These are phyloP conservation scores for Macrophomina phaseolina DNA, from an alignment of 2,329 filamentous ascomycete genomes.

Conservation along the genomic window DNA sequence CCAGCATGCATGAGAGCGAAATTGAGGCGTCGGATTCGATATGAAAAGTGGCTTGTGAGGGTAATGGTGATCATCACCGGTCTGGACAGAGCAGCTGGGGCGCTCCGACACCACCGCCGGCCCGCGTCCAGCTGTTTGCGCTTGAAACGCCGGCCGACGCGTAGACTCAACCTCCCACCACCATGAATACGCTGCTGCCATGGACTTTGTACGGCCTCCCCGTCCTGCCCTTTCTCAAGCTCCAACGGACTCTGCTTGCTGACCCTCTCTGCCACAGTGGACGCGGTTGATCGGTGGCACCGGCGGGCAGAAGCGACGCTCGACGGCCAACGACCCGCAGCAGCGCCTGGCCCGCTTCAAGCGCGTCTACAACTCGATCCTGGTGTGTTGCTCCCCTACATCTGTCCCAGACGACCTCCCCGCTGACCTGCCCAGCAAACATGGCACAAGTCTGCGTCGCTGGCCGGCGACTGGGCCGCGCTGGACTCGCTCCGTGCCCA, in stretches of 20 bases:
- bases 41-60: background rate
- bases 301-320: conserved; percentile 56
- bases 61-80: conserved; percentile 9
- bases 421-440: conserved; percentile 54
- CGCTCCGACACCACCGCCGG: conserved; percentile 21
- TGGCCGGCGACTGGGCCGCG: conserved; percentile 58
- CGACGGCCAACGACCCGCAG: conserved; percentile 60
- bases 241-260: conserved; percentile 23
- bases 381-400: conserved; percentile 46
- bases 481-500: conserved; percentile 57
- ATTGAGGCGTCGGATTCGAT: background rate
- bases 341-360: conserved; percentile 67
- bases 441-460: conserved; percentile 63
- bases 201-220: conserved; percentile 30
- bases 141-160: conserved; percentile 28
- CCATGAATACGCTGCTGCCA: conserved; percentile 27
- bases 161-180: conserved; percentile 25
- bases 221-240: background rate
- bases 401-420: conserved; percentile 11
- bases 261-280: conserved; percentile 53
- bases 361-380: conserved; percentile 64
- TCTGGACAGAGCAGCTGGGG: background rate
- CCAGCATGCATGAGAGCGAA: background rate
- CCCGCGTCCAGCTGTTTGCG: conserved; percentile 24
- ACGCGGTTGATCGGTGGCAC: conserved; percentile 66